These are phyloP conservation scores for Tetracentron sinense DNA, from an alignment of 164 flowering plant genomes.

Conservation along the genomic window DNA sequence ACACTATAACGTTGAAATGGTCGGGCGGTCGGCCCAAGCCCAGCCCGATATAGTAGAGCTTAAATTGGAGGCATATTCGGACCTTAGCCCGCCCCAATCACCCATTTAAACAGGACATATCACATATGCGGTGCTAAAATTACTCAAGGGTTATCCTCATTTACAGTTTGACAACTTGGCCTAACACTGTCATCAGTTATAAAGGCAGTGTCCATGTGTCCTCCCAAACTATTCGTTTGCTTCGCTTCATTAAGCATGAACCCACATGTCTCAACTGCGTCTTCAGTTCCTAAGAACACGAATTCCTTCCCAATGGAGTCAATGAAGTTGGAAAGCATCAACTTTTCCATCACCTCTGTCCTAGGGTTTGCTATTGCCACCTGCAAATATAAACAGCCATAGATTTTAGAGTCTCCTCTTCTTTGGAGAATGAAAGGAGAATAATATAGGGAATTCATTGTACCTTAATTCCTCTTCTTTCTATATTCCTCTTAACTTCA, in stretches of 20 bases:
- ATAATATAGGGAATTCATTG: not conserved
- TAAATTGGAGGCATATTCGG: too few relatives aligned
- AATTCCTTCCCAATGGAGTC: constrained; percentile 54
- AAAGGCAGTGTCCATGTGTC: not conserved
- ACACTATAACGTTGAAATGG: too few relatives aligned
- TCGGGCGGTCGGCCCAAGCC: too few relatives aligned
- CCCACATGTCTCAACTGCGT: constrained; percentile 48
- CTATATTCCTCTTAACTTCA: constrained; percentile 40
- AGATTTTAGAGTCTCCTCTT: not conserved
- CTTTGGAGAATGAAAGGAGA: not conserved
- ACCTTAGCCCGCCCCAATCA: too few relatives aligned
- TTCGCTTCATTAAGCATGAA: constrained; percentile 24
- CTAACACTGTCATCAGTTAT: not conserved
- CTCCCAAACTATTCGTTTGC: not conserved
- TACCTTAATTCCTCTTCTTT: constrained; percentile 50
- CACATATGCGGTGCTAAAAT: too few relatives aligned
- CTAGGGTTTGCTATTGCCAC: constrained; percentile 57
- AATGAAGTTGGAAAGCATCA: constrained; percentile 40
- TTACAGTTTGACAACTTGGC: not conserved
- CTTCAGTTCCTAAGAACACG: constrained; percentile 51
- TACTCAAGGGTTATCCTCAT: not conserved
- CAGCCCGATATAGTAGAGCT: too few relatives aligned
- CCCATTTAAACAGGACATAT: too few relatives aligned
- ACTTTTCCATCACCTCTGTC: constrained; percentile 60
- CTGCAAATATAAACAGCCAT: constrained; percentile 27